These are phyloP conservation scores for Kurtzmaniella quercitrusa DNA, from an alignment of 1,139 yeast species.

Conservation along the genomic window DNA sequence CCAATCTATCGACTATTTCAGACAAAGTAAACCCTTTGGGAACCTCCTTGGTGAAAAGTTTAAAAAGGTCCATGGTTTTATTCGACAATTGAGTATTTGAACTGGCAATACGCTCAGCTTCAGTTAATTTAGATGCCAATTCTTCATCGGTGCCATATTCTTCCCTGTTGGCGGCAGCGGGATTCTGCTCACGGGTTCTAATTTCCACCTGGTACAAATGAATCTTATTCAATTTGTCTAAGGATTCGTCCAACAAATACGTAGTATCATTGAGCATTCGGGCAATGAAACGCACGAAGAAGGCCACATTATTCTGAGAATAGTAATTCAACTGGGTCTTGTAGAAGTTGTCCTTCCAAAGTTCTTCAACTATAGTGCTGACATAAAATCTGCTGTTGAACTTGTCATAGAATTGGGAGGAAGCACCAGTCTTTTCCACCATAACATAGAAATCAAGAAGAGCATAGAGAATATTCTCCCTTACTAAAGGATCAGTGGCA, in stretches of 20 bases:
- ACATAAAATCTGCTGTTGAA: conserved; percentile 87
- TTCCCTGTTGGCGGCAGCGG: conserved; percentile 25
- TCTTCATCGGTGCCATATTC: conserved; percentile 61
- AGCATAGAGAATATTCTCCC: conserved; percentile 69
- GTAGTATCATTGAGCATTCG: conserved; percentile 94
- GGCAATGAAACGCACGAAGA: conserved; percentile 88
- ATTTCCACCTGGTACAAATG: conserved; percentile 67
- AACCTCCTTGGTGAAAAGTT: conserved; percentile 77
- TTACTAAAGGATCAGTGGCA: conserved; percentile 58
- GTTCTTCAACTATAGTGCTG: conserved; percentile 72
- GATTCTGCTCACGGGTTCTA: conserved; percentile 37
- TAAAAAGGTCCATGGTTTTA: conserved; percentile 75
- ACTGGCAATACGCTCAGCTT: conserved; percentile 73
- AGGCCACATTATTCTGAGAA: conserved; percentile 64
- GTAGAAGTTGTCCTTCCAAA: conserved; percentile 75
- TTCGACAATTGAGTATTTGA: conserved; percentile 82
- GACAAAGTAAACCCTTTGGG: conserved; percentile 83
- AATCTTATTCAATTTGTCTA: conserved; percentile 71
- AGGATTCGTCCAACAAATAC: conserved; percentile 83
- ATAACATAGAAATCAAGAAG: conserved; percentile 86
- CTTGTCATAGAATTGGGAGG: conserved; percentile 93
- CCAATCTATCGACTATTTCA: conserved; percentile 89
- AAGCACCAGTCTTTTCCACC: conserved; percentile 94
- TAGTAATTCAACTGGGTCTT: conserved; percentile 65
- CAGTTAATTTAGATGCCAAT: conserved; percentile 47